These are phyloP conservation scores for Leccinum pellstonianum DNA, from an alignment of 768 basidiomycete species.

Conservation along the genomic window DNA sequence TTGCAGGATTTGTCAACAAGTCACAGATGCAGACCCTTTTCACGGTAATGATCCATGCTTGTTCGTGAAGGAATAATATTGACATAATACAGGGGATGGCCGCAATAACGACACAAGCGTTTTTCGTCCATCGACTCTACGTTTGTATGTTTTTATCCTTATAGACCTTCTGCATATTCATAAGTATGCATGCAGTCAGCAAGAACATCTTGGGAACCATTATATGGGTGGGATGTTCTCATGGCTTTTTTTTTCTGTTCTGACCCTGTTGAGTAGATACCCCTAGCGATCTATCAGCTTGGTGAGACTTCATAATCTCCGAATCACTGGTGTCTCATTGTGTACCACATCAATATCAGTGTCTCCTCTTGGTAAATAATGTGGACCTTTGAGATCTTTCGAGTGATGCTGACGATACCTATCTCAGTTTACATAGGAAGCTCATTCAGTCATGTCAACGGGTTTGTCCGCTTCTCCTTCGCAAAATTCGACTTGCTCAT, in stretches of 20 bases:
- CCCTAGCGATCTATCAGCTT: background rate
- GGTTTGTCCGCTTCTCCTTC: background rate
- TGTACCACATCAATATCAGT: background rate
- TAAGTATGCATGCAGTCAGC: background rate
- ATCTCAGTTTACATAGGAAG: background rate
- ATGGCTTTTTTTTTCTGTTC: background rate
- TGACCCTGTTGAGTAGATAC: background rate
- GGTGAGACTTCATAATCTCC: constrained; percentile 3
- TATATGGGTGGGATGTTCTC: constrained; percentile 1
- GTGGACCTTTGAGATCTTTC: background rate
- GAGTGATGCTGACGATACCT: background rate
- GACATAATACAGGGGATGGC: background rate
- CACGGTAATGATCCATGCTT: background rate
- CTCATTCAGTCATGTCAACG: background rate
- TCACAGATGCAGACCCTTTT: background rate
- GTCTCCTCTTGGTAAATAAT: background rate
- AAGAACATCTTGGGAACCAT: background rate
- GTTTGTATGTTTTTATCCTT: background rate
- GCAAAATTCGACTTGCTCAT: background rate
- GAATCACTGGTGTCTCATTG: background rate
- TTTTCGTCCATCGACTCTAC: constrained; percentile 4
- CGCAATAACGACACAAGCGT: background rate
- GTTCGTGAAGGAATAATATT: background rate
- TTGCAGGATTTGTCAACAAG: background rate
- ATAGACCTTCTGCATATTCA: background rate